Base-by-base conservation (phyloP, 2,329 filamentous ascomycete species). In the Fusarium sp. region DNA sequence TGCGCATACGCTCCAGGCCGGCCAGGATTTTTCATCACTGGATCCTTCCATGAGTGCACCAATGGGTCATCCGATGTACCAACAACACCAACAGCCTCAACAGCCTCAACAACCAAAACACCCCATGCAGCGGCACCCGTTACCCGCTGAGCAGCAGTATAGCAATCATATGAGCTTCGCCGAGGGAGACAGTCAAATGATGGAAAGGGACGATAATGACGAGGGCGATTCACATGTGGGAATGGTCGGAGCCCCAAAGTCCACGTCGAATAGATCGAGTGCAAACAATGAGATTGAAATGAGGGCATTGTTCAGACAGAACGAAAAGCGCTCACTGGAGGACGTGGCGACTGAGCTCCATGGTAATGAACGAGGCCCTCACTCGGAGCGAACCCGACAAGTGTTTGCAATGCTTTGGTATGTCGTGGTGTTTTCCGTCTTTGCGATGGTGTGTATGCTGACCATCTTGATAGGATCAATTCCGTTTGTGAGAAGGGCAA, bases 401-500 rank as follows among this genome's bases (percentile, higher is more conserved):
- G 88, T 96, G 11, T 96, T 96, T 81, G 93, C 93, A 23, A 95
- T 97, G 92, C 84, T 95, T 49, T 97, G 93, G 93, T 94, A 85
- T 74, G 89, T 41, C 18, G 18, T 31, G 21, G 37, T 44, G 37
- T 31, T 28, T 29, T 16, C 16, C 53, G 11, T 11, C 80, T 48
- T 43, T 59, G 8, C 15, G 29, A 54, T n/a, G 41, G 38, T 44
- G 28, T 39, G 20, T 16, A 24, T 59, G 37, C 69, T 71, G 59
- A 72, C 57, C 52, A 47, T 18, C 69, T 8, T 9, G 12, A 44
- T 71, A 94, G 92, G 92, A 89, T 95, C 72, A 90, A 90, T 74
- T 85, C 87, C 52, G 89, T 91, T 2, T 95, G 92, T 79, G 85
- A 87, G 44, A 89, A 89, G 66, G 92, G 92, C 42, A 93, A 93